phyloP scores from a whole-genome alignment of 148 eudicot species.

The Vaccinium myrtillus region DNA sequence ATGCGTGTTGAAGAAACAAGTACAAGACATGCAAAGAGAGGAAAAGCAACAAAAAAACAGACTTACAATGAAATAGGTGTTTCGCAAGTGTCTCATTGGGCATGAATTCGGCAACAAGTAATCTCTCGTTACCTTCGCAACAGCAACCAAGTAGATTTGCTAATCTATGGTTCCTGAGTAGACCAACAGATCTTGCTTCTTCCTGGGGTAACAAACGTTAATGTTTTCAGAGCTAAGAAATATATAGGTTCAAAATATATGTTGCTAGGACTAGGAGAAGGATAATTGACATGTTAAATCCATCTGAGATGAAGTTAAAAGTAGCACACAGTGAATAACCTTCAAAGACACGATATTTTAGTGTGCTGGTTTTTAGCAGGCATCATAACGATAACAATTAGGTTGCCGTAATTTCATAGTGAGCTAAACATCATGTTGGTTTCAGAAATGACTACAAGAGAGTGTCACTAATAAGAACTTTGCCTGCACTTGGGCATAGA shows the following conservation, averaged over 20 bases:
- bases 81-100: conserved; percentile 93
- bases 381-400: background rate
- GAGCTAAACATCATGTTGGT: background rate
- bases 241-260: background rate
- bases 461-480: background rate
- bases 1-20: background rate
- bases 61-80: conserved; percentile 93
- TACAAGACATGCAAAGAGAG: conserved; percentile 3
- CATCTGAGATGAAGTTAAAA: background rate
- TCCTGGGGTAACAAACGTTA: conserved; percentile 43
- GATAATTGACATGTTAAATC: background rate
- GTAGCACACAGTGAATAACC: background rate
- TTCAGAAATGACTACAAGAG: background rate
- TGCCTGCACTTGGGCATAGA: background rate
- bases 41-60: background rate
- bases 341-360: background rate
- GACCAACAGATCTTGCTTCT: conserved; percentile 94
- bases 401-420: background rate
- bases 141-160: conserved; percentile 94
- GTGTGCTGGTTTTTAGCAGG: background rate
- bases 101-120: conserved; percentile 97
- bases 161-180: conserved; percentile 69
- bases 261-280: background rate
- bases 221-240: background rate
- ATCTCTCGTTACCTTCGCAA: conserved; percentile 79